Evolutionary conservation across 306 rosid species (phyloP), one percentile per base, ranked within the genome.

Genomic region (Casuarina equisetifolia): DNA sequence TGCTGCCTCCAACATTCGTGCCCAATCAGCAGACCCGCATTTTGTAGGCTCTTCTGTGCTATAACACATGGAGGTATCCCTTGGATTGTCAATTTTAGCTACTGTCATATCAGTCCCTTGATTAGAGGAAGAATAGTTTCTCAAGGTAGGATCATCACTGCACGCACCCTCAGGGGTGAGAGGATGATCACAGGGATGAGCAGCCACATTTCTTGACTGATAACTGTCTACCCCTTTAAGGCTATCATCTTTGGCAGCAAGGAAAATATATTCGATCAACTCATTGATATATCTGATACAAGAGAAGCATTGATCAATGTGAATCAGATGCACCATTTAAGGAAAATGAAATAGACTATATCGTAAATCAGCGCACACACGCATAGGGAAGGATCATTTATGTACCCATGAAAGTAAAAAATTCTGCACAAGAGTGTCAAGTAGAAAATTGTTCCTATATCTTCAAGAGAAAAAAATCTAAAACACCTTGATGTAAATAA

Each of bases 261-360:
- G 84, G 72, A 91, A 77, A 86, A 92, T 82, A 70, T 84, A 69
- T 85, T 92, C 98, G 51, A 96, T 87, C 84, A 92, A 85, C 86
- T 96, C 96, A 46, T 96, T 96, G 76, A 96, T 84, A 69, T 78
- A 90, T 94, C 99, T 96, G 93, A 85, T 62, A 59, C 78, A 64
- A 85, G 84, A 85, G 52, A 79, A 51, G 58, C 12, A 2, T 44
- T 35, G 67, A 72, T 70, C 4, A 11, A 48, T 20, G 40, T 48
- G 38, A 15, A 44, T 62, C 12, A 69, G 36, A 69, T 43, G 73
- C 35, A 43, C 73, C 73, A 69, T 13, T 13, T 16, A 62, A 62
- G 69, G 10, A 36, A 44, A 62, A 62, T 12, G 45, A 19, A 69
- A 44, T 44, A 69, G 73, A 44, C 13, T 17, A 62, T 13, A 35